Base-by-base conservation (phyloP, 768 basidiomycete species). In the Suillus decipiens region DNA sequence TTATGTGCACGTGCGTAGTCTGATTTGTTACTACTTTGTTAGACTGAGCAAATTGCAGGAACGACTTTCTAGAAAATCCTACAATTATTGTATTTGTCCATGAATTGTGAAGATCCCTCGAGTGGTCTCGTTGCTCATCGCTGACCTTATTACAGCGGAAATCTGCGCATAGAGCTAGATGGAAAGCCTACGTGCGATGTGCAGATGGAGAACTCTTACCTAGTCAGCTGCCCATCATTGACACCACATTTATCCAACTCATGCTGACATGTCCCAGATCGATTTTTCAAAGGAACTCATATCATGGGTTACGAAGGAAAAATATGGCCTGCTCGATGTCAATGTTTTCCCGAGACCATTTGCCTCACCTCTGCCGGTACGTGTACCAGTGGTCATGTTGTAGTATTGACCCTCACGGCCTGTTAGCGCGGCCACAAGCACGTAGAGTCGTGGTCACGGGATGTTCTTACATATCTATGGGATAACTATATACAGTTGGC, bases 401-500 rank as follows among this genome's bases (percentile, higher is more conserved):
- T 57, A 12, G 24, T 19, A 28, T 31, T 19, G 39, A 57, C 39
- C 22, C 39, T 7, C 41, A 19, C 2, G 24, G 15, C 6, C 56
- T 41, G 24, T 31, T 17, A 57, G 56, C 39, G 56, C 56, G 39
- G 39, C 17, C 56, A 57, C 56, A 57, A 57, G 19, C 56, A 41
- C 39, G 56, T 57, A 19, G 56, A 57, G 6, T 57, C 56, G 11
- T 57, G 56, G 56, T 31, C 80, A 9, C 81, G 74, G 55, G 86
- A 90, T 34, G 76, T 96, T 28, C 72, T 96, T 63, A 81, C 82
- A 4, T 96, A 98, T 72, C 75, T 99, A 12, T 99, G 97, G 97
- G 96, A 99, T 74, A 96, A 98, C 70, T 96, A 95, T 70, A 81
- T 99, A 65, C 87, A 91, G 96, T 97, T 68, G 63, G 91, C 73